These are phyloP conservation scores for Suhomyces yuchorum DNA, from an alignment of 1,139 yeast genomes.

Conservation along the genomic window DNA sequence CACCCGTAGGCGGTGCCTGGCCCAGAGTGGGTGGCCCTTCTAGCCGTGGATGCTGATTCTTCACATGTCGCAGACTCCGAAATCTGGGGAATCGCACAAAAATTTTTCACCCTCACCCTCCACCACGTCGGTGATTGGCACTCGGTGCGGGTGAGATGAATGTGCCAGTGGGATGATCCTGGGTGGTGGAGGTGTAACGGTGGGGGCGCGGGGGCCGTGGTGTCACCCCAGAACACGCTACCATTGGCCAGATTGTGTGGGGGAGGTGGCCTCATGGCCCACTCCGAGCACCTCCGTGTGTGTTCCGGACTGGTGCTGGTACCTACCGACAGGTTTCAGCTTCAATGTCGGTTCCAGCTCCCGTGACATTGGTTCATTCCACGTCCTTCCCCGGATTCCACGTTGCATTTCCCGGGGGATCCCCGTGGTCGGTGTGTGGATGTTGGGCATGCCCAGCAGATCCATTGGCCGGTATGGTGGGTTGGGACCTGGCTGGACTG, in stretches of 20 bases:
- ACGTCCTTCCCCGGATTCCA: neutral
- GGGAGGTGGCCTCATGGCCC: neutral
- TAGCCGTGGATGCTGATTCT: slow-evolving; percentile 1
- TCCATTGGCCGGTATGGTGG: too few relatives aligned
- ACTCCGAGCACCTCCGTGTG: slow-evolving; percentile 1
- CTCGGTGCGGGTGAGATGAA: neutral
- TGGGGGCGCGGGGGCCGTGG: neutral
- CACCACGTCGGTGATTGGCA: slow-evolving; percentile 5
- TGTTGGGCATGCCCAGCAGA: too few relatives aligned
- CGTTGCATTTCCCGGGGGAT: neutral
- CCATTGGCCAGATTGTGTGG: neutral
- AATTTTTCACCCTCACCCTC: slow-evolving; percentile 5
- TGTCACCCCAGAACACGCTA: neutral
- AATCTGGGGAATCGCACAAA: slow-evolving; percentile 22
- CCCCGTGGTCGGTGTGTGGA: too few relatives aligned
- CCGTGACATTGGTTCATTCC: neutral
- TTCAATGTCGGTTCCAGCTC: too few relatives aligned
- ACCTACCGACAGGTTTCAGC: neutral
- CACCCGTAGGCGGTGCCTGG: too few relatives aligned
- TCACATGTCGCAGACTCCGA: slow-evolving; percentile 21
- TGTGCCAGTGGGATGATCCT: neutral
- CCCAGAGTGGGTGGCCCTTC: neutral
- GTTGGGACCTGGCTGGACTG: too few relatives aligned
- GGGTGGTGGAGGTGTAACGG: neutral
- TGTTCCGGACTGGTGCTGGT: neutral